Evolutionary conservation across 768 basidiomycete species (phyloP), one percentile per base, ranked within the genome.

Genomic region (Serendipita sp.): DNA sequence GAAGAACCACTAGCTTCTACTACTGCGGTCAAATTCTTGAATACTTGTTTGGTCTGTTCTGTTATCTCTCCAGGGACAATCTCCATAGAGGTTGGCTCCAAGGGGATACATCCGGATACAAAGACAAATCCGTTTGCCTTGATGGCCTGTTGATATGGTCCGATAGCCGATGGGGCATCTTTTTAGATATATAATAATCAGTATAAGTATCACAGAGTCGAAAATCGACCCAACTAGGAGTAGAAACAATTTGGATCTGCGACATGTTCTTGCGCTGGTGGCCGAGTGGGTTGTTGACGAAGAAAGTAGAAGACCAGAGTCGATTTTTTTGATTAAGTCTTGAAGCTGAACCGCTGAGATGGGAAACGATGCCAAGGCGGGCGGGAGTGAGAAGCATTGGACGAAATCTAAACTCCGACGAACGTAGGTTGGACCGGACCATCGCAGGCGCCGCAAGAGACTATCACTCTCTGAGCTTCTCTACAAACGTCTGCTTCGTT

Each of bases 41-140:
- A 79, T 8, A 86, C 89, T 73, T 94, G 92, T 64, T 80, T 76
- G 7, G 92, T 83, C 73, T 98, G 89, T 69, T 87, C 86, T 53
- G 94, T 80, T 37, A 73, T 75, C 13, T 89, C 89, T 28, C 85
- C 86, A 30, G 75, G 73, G 65, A 90, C 86, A 70, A 94, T 76
- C 70, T 85, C 77, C 75, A 83, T 84, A 11, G 83, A 84, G 35
- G 75, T 71, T 10, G 92, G 88, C 71, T 88, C 82, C 65, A 96
- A 77, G 1, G 91, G 87, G 70, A 98, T 87, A 72, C 86, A 88
- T 54, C 95, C 95, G 1, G 92, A 94, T 51, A 85, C 79, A 76
- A 95, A 99, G 68, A 97, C 82, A 66, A 92, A 80, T 69, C 89
- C 83, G 62, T 88, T 88, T 63, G 81, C 80, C 71, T 87, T 88